Base-by-base conservation (phyloP, 2,329 filamentous ascomycete species). In the Fusarium avenaceum region DNA sequence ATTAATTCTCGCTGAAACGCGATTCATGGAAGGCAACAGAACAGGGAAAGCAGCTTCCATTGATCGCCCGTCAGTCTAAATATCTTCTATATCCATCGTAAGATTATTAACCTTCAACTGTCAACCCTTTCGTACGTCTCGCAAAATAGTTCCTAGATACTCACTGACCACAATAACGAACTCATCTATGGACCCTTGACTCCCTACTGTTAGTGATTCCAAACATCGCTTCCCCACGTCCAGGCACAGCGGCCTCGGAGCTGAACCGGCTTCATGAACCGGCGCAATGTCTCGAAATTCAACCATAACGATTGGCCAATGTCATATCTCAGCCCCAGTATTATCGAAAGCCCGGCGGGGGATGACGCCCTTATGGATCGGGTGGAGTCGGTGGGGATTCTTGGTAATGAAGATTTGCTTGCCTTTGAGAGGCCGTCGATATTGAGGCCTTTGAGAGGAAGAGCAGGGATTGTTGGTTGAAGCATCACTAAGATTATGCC, bases 341-440 rank as follows among this genome's bases (percentile, higher is more conserved):
- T 15, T 48, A 46, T 50, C 38, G 38, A 49, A 55, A 30, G 35
- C n/a, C n/a, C 17, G 44, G 68, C 55, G 65, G 69, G 70, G 71
- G 55, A 47, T 57, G 54, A 55, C 57, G 60, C 52, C 45, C 53
- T 63, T 56, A 69, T 65, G 70, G 65, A 60, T 55, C 33, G 26
- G 30, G 58, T 65, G 71, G 68, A 58, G 49, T 43, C 57, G 38
- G 70, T 67, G 68, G 69, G 19, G 53, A 56, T 39, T 19, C 52
- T 72, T 73, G 58, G 72, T 74, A 72, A 74, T 73, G 52, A 43
- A 28, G 49, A 69, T 71, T 73, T 60, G 45, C 57, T 57, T 38
- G 20, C 38, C 17, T 64, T 40, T 73, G 50, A 74, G 70, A 74
- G 72, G 72, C 40, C 39, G 39, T 42, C 32, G 20, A 56, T 19